Evolutionary conservation across 441 rosid genomes (phyloP).

Genomic region (Adansonia grandidieri): DNA sequence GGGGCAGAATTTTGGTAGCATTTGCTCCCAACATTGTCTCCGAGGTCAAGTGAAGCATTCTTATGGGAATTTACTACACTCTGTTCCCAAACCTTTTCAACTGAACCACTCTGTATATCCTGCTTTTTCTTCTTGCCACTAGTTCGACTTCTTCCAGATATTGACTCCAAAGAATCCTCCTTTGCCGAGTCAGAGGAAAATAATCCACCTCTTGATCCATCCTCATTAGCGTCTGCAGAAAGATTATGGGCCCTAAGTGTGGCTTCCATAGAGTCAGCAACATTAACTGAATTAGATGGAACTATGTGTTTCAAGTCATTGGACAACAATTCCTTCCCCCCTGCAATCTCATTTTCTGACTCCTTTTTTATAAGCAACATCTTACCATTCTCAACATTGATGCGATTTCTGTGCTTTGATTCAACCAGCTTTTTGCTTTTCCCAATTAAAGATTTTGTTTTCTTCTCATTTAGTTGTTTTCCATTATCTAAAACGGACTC

Average conservation of each 20-base stretch:
- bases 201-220: constrained; percentile 31
- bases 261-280: constrained; percentile 31
- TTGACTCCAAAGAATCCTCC: constrained; percentile 39
- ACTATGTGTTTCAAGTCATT: constrained; percentile 29
- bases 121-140: constrained; percentile 33
- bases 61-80: constrained; percentile 8
- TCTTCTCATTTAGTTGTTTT: constrained; percentile 33
- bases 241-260: constrained; percentile 33
- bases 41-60: constrained; percentile 33
- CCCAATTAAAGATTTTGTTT: constrained; percentile 23
- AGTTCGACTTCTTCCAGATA: constrained; percentile 28
- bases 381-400: constrained; percentile 25
- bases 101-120: constrained; percentile 30
- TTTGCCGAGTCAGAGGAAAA: constrained; percentile 28
- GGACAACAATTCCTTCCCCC: constrained; percentile 28
- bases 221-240: constrained; percentile 28
- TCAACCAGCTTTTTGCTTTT: constrained; percentile 31
- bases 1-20: constrained; percentile 31
- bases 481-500: constrained; percentile 30
- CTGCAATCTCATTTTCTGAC: constrained; percentile 30
- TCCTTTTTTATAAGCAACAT: constrained; percentile 27
- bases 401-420: constrained; percentile 26
- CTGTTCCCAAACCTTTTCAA: constrained; percentile 31
- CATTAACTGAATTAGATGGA: constrained; percentile 24
- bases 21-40: constrained; percentile 35